Evolutionary conservation across 2,329 filamentous ascomycete species (phyloP), one percentile per base, ranked within the genome.

Genomic region (Cladophialophora immunda): DNA sequence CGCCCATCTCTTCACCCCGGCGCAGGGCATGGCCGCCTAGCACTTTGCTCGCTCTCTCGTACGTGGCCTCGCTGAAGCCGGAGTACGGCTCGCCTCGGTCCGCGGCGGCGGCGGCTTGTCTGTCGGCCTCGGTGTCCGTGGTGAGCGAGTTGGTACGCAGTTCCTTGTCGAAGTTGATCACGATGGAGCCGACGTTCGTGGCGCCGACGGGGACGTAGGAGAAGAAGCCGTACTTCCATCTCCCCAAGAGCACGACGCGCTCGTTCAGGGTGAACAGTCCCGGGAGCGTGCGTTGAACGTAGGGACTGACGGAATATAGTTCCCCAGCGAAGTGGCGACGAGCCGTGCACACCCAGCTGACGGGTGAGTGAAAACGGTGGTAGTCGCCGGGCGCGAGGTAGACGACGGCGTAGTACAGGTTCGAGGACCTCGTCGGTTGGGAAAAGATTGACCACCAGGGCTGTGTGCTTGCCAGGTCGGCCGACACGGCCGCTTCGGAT

Each of bases 161-260:
- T 80, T 99, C 95, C 67, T 90, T 85, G 80, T 99, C 96, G 78
- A 99, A 99, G 81, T 99, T 97, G 82, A 99, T 88, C 77, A 92
- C 92, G 81, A 99, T 98, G 67, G 92, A 96, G 64, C 95, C 95
- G 53, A 99, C 95, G 75, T 99, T 99, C 25, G 95, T 99, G 7
- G 95, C 95, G 69, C 95, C 95, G 36, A 99, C 95, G 15, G 96
- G 94, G 0, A 93, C 94, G 81, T 93, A 97, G 72, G 90, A 92
- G 84, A 99, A 99, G 86, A 99, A 98, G 19, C 95, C 95, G 87
- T 93, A 96, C 64, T 94, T 91, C 95, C 95, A 99, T 66, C 93
- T 87, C 19, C 95, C 95, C 1, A 99, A 85, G 0, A 99, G 87
- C 0, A 97, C 95, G 27, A 99, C 93, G 62, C 95, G 90, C 81